Evolutionary conservation across 495 filamentous ascomycete species (phyloP), one percentile per base, ranked within the genome.

Genomic region (Penicillium samsonianum): DNA sequence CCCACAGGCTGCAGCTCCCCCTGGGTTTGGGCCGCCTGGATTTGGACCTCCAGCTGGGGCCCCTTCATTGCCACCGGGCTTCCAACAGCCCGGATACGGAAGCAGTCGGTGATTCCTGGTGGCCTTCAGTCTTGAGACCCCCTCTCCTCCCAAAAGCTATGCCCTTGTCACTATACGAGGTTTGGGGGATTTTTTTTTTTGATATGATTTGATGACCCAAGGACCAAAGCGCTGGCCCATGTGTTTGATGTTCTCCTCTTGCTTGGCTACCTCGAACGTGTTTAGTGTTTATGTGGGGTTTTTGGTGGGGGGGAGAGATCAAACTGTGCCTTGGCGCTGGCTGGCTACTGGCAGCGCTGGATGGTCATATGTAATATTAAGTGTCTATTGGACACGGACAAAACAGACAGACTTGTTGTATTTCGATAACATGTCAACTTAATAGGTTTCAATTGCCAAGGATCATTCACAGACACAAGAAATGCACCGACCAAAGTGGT

Each of bases 21-120:
- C 85, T 44, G 82, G 82, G 5, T 82, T 84, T 58, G 79, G 73
- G 1, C 79, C 84, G 17, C 78, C 82, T 26, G 82, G 80, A 1
- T 84, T 83, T 61, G 71, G 65, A 8, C 72, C 78, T 20, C 65
- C 73, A 31, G 50, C 61, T 50, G 69, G 71, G 19, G 58, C 63
- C 1, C 74, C 76, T 20, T 68, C 76, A 17, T 57, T 82, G 20
- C 79, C 79, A 6, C 77, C 77, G 17, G 79, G 78, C 6, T 83
- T 82, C 50, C 79, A 82, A 62, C 80, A 74, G 59, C 64, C 74
- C 3, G 72, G 73, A 5, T 82, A 79, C 67, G 76, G 72, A 26
- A 71, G 72, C 6, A 72, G 62, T 35, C 73, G 78, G 40, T 81
- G 73, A 76, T 48, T 7, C 22, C 40, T 17, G 14, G 42, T 28